These are phyloP conservation scores for Herpetospermum pedunculosum DNA, from an alignment of 306 rosid genomes.

Conservation along the genomic window DNA sequence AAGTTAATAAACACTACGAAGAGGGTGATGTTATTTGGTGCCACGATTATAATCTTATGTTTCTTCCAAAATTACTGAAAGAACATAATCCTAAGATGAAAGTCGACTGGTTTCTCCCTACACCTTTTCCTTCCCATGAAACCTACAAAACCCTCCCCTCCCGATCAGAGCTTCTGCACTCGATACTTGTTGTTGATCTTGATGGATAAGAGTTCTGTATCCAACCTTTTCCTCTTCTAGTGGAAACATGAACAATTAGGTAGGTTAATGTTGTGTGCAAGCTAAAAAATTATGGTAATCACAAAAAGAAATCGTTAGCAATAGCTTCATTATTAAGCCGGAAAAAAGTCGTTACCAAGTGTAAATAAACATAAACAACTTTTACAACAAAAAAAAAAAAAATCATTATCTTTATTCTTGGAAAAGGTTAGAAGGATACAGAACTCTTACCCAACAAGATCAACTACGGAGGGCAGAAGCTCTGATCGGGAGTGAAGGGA, in stretches of 20 bases:
- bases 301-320: background rate
- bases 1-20: slow-evolving; percentile 51
- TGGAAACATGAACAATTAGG: too few species aligned
- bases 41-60: slow-evolving; percentile 90
- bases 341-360: background rate
- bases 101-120: slow-evolving; percentile 88
- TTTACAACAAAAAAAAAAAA: too few species aligned
- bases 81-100: slow-evolving; percentile 53
- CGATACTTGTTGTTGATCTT: slow-evolving; percentile 85
- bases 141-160: slow-evolving; percentile 79
- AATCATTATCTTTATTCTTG: background rate
- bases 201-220: slow-evolving; percentile 85
- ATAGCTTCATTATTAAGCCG: background rate
- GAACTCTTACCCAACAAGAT: slow-evolving; percentile 54
- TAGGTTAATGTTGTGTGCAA: too few species aligned
- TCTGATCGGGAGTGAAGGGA: slow-evolving; percentile 79
- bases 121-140: slow-evolving; percentile 87
- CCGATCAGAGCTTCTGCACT: slow-evolving; percentile 63
- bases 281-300: slow-evolving; percentile 23
- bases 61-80: slow-evolving; percentile 71
- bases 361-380: background rate
- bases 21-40: slow-evolving; percentile 92
- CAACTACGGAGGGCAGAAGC: slow-evolving; percentile 74
- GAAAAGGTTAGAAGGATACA: background rate
- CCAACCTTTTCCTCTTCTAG: too few species aligned